Evolutionary conservation across 2,329 filamentous ascomycete species (phyloP), one percentile per base, ranked within the genome.

Genomic region (Colletotrichum sp.): DNA sequence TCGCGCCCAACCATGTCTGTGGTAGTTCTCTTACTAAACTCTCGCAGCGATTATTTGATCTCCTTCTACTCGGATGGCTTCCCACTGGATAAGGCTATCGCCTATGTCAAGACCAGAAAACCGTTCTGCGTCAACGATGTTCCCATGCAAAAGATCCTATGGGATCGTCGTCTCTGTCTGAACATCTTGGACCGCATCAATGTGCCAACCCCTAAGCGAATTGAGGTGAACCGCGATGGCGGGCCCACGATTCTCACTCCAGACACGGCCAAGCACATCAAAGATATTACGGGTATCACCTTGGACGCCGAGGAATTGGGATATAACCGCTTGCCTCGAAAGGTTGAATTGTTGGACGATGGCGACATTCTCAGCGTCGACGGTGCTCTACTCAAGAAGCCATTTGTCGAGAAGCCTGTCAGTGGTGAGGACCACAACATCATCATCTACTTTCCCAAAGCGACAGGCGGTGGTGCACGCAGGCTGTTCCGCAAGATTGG

Each of bases 1-100:
- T 51, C 11, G 43, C 43, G 43, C 43, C 43, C 11, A 51, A 51
- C 11, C n/a, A n/a, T 51, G 43, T 58, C 43, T 54, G 8, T 43
- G 71, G 72, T 63, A 15, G 43, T 64, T 13, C 24, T 51, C 18
- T 61, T 68, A 18, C 36, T 71, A 27, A 27, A 61, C 12, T 68
- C 18, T 65, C 62, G 70, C 75, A 91, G 89, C 83, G 97, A 99
- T 84, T 99, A 98, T 80, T 86, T 99, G 70, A 98, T 99, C 80
- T 98, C 96, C 5, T 99, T 99, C 85, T 99, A 98, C 84, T 98
- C 96, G 0, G 96, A 98, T 82, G 97, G 97, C 1, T 99, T 99
- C 78, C 97, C 97, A 0, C 86, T 99, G 61, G 96, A 98, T 77
- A 99, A 99, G 82, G 97, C 97, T 7, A 98, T 99, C 78, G 95